Base-by-base conservation (phyloP, 768 basidiomycete genomes). In the Boletellus ananiceps region DNA sequence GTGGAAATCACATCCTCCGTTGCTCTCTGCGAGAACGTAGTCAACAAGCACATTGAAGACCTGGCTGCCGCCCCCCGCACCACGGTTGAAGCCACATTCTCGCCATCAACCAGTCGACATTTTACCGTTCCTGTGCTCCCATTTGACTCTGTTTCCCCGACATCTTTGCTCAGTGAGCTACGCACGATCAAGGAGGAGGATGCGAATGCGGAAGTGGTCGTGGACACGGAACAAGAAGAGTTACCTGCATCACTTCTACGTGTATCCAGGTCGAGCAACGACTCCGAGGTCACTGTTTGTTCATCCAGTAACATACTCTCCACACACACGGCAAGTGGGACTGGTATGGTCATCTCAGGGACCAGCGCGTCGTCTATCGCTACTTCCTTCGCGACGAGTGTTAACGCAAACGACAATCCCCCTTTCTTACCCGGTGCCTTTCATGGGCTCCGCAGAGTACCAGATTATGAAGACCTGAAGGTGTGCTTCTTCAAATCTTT, bases 321-420 rank as follows among this genome's bases (percentile, higher is more conserved):
- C 12, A 45, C 47, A 12, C 19, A 16, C 34, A 47, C 43, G 14
- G 19, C 42, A 15, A 36, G 23, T 35, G 46, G 13, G 11, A 14
- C 6, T 4, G 14, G 16, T 38, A 40, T 34, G 12, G 19, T 27
- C 29, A 15, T 12, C 21, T 52, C 50, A 19, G 52, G 43, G 23
- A 31, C 19, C 12, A 42, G 18, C 18, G 13, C 37, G 16, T 52
- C 50, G 6, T 39, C 36, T 21, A 25, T 32, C 13, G 27, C 44
- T 23, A 52, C 59, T 36, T 62, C 61, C 23, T 43, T 58, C 2
- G 57, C 46, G 33, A 64, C 62, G 32, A 64, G 54, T n/a, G 40
- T 62, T 8, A 48, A 56, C 19, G 38, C 41, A 8, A 50, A 43
- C 16, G 49, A 55, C 8, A 44, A 12, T 36, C 25, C 8, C 21